These are phyloP conservation scores for Rubia peregrina DNA, from an alignment of 305 asterid species.

Conservation along the genomic window DNA sequence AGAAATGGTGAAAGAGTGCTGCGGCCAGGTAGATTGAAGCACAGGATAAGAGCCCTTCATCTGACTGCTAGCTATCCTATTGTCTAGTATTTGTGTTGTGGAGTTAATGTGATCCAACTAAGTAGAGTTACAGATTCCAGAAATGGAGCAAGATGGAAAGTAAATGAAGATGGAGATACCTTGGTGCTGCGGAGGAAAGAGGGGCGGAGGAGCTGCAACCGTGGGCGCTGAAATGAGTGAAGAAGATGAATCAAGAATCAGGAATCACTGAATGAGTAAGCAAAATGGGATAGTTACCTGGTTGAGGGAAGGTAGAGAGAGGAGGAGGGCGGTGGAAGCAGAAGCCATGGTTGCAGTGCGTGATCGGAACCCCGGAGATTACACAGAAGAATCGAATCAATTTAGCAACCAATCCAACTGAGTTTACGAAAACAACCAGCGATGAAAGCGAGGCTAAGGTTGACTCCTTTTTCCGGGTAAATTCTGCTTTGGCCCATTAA, in stretches of 20 bases:
- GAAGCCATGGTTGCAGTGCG: neutral
- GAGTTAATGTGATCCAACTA: neutral
- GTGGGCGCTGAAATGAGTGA: constrained; percentile 7
- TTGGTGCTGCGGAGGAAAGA: neutral
- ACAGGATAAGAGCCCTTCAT: neutral
- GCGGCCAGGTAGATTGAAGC: neutral
- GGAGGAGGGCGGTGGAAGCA: constrained; percentile 3
- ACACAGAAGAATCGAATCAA: neutral
- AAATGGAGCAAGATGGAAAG: neutral
- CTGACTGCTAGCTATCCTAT: neutral
- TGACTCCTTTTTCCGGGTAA: neutral
- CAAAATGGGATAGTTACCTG: no score
- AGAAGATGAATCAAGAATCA: neutral
- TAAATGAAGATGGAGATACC: neutral
- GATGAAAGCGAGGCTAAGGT: neutral
- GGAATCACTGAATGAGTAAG: neutral
- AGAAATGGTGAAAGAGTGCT: neutral
- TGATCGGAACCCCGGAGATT: neutral
- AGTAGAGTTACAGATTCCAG: neutral
- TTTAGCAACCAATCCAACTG: neutral
- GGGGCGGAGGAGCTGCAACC: constrained; percentile 18
- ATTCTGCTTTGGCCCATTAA: no score
- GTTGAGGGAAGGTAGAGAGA: neutral
- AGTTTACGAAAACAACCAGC: neutral
- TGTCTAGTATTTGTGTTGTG: neutral